Conservation (phyloP, 768 basidiomycete genomes). For the Leccinum uliginosum region DNA sequence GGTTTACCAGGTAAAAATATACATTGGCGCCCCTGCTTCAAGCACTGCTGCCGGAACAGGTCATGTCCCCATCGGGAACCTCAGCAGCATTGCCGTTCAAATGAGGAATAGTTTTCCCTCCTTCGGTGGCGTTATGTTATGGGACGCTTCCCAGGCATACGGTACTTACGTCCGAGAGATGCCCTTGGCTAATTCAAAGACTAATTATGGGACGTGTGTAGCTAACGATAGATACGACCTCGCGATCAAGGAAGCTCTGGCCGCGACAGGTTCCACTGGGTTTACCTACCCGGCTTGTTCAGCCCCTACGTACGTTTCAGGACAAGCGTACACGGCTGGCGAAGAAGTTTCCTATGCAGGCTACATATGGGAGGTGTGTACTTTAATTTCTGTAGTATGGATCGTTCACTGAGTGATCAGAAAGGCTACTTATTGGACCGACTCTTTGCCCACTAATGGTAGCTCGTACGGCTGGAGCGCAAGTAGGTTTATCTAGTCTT, state of each 20-base stretch:
- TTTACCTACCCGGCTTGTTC: constrained; percentile 62
- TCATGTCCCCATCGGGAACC: constrained; percentile 30
- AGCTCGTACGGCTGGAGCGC: constrained; percentile 61
- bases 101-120: constrained; percentile 39
- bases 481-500: constrained; percentile 41
- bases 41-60: constrained; percentile 40
- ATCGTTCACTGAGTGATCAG: background rate
- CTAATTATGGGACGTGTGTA: constrained; percentile 14
- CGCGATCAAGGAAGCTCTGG: constrained; percentile 56
- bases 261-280: constrained; percentile 61
- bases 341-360: constrained; percentile 52
- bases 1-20: constrained; percentile 34
- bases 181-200: background rate
- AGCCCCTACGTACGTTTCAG: constrained; percentile 48
- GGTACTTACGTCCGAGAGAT: constrained; percentile 12
- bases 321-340: constrained; percentile 48
- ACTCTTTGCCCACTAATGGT: constrained; percentile 42
- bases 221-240: constrained; percentile 58
- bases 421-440: constrained; percentile 61
- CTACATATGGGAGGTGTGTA: constrained; percentile 59
- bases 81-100: constrained; percentile 31
- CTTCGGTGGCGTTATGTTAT: constrained; percentile 43
- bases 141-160: constrained; percentile 42
- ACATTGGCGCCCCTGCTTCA: constrained; percentile 40
- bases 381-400: background rate